Percentiles rank a stretch among this genome's conserved stretches.
These are phyloP conservation scores for Picea glauca DNA, from an alignment of 75 land plant species.

Conservation along the genomic window DNA sequence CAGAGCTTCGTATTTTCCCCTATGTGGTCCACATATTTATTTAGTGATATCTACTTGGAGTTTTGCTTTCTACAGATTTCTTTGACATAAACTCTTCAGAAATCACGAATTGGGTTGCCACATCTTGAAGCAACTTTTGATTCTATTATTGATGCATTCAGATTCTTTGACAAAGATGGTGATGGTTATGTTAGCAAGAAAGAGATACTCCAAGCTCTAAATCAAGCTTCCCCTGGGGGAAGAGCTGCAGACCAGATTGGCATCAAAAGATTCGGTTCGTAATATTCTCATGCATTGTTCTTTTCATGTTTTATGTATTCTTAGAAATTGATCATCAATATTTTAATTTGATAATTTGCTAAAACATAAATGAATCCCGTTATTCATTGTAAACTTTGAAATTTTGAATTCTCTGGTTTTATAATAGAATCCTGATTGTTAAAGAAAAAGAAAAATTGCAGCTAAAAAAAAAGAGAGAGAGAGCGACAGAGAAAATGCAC, in stretches of 20 bases:
- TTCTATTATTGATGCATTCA: constrained; percentile 60
- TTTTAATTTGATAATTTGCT: background rate
- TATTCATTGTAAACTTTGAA: too few species aligned
- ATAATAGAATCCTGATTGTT: too few species aligned
- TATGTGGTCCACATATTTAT: background rate
- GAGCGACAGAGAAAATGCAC: too few species aligned
- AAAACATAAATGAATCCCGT: too few species aligned
- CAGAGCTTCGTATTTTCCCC: background rate
- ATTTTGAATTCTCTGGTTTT: too few species aligned
- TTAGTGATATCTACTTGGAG: background rate
- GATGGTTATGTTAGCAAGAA: constrained; percentile 76
- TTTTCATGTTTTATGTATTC: background rate
- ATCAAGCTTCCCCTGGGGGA: constrained; percentile 49
- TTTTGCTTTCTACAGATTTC: background rate
- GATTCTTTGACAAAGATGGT: constrained; percentile 68
- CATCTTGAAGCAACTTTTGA: constrained; percentile 62
- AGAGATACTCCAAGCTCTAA: constrained; percentile 59
- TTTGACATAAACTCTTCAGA: constrained; percentile 22
- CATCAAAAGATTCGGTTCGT: constrained; percentile 54
- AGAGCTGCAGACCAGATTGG: constrained; percentile 50
- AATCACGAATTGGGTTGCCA: constrained; percentile 53
- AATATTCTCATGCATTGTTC: background rate
- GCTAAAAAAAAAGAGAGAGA: too few species aligned
- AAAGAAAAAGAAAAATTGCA: too few species aligned
- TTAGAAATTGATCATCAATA: background rate